Evolutionary conservation across 495 filamentous ascomycete genomes (phyloP), one percentile per base, ranked within the genome.

Genomic region (Annulohypoxylon bovei): DNA sequence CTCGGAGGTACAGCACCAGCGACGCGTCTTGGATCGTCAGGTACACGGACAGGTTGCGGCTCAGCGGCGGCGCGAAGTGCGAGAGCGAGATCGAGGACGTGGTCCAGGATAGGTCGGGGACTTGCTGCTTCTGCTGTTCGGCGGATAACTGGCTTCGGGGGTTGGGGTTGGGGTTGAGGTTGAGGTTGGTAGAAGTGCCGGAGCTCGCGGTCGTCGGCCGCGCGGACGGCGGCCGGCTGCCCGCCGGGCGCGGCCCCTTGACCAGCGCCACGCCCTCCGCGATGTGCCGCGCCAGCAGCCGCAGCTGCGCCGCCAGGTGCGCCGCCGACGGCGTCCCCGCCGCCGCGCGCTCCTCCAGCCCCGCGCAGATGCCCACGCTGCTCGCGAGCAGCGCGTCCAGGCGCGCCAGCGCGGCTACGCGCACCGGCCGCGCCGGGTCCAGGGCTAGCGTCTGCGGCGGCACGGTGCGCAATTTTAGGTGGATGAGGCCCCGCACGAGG

Each of bases 291-390:
- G 89, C 83, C 39, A 98, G 85, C 35, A 97, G 84, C 33, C 87
- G 90, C 42, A 97, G 82, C 78, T 96, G 93, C 40, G 91, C 87
- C 32, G 91, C 88, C 53, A 97, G 92, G 76, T 95, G 95, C 42
- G 85, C 74, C 6, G 89, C 89, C 73, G 89, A 84, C 28, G 85
- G 82, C 76, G 52, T 23, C 20, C 88, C 82, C 4, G 68, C 42
- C n/a, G 6, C 50, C 75, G 55, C 74, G 14, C 73, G 72, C 66
- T 78, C 75, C 16, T 77, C 73, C 75, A 84, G 90, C 80, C 87
- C 90, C 20, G 88, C 87, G 60, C 90, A 92, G 22, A 95, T 85
- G 75, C 94, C 92, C 55, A 97, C 86, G 33, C 89, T 87, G 65
- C 90, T 85, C 59, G 91, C 92, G 65, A 98, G 89, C n/a, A 92